Evolutionary conservation across 305 asterid species (phyloP).

Genomic region (Plantago coronopus): DNA sequence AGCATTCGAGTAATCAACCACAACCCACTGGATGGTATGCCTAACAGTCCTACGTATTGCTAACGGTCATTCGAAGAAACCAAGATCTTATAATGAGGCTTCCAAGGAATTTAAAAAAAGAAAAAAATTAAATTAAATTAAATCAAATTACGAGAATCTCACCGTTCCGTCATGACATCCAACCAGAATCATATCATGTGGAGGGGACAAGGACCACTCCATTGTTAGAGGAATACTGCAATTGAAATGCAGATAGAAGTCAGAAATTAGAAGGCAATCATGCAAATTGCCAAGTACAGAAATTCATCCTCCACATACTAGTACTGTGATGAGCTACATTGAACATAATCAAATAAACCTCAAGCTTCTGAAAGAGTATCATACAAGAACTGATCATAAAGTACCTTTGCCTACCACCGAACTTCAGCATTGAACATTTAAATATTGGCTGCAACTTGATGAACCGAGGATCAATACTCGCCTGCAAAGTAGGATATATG

Average conservation of each 20-base stretch:
- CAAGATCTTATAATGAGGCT: conserved; percentile 15
- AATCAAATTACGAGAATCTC: conserved; percentile 26
- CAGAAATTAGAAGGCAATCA: conserved; percentile 10
- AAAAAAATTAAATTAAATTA: no score
- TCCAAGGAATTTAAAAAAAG: conserved; percentile 19
- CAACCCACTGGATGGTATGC: no score
- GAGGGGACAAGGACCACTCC: conserved; percentile 86
- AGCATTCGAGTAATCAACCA: no score
- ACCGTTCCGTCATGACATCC: conserved; percentile 99
- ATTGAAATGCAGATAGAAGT: conserved; percentile 26
- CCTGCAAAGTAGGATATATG: conserved; percentile 49
- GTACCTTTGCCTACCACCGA: conserved; percentile 80
- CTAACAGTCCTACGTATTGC: no score
- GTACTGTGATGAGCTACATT: neutral
- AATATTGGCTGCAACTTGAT: conserved; percentile 78
- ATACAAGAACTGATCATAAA: conserved; percentile 9
- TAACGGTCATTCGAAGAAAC: conserved; percentile 1
- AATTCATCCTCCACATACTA: conserved; percentile 8
- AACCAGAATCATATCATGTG: conserved; percentile 73
- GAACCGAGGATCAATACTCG: conserved; percentile 85
- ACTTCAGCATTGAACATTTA: conserved; percentile 66
- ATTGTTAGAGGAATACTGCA: conserved; percentile 77
- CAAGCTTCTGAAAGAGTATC: conserved; percentile 4
- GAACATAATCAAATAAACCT: neutral
- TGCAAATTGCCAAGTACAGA: conserved; percentile 1